phyloP scores from a whole-genome alignment of 1,139 yeast genomes.

The Geotrichum reessii region DNA sequence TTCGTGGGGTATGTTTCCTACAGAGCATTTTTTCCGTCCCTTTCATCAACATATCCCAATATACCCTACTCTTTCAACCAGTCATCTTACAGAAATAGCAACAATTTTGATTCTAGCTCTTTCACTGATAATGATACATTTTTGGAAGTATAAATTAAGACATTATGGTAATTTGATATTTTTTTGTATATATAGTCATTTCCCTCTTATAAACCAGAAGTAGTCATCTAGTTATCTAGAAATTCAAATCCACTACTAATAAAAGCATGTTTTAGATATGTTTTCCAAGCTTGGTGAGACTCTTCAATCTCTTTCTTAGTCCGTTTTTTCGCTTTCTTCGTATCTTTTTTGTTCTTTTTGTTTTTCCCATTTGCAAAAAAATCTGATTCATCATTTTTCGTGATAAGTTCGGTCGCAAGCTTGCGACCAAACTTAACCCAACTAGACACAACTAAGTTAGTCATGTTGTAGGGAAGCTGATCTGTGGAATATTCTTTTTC shows the following conservation, averaged over 20 bases:
- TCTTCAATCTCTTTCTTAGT: conserved; percentile 10
- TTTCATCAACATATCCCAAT: conserved; percentile 5
- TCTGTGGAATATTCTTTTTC: conserved; percentile 67
- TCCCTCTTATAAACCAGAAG: neutral
- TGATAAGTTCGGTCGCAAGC: conserved; percentile 38
- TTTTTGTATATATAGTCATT: conserved; percentile 1
- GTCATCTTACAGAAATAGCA: neutral
- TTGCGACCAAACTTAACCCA: conserved; percentile 55
- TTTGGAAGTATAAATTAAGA: neutral
- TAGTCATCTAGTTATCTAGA: neutral
- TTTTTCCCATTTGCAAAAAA: neutral
- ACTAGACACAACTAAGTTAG: conserved; percentile 24
- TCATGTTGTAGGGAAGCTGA: conserved; percentile 42
- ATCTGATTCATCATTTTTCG: neutral
- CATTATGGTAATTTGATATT: neutral
- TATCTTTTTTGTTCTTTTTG: neutral
- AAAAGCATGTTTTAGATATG: conserved; percentile 3
- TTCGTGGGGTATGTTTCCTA: conserved; percentile 47
- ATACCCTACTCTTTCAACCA: conserved; percentile 4
- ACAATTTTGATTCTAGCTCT: neutral
- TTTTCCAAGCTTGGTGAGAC: conserved; percentile 13
- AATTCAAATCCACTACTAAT: conserved; percentile 2
- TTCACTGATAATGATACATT: neutral
- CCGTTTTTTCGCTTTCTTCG: conserved; percentile 3
- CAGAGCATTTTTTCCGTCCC: conserved; percentile 16